Percentiles rank a stretch among this genome's conserved stretches.
phyloP scores from a whole-genome alignment of 176 grass and related monocot species.

The Aegilops longissima region DNA sequence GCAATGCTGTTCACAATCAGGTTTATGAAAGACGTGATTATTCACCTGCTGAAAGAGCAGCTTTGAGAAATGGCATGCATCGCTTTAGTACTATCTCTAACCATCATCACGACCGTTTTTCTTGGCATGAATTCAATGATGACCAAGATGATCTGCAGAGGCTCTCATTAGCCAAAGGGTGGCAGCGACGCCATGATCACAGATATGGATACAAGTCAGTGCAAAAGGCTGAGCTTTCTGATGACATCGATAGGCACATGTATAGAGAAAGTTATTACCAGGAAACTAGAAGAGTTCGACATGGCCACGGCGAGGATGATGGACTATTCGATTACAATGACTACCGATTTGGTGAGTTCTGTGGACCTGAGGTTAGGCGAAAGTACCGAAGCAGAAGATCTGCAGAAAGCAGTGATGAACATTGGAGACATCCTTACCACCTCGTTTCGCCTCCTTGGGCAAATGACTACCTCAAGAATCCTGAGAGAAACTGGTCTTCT shows the following conservation, averaged over 20 bases:
- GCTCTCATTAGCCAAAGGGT: constrained; percentile 31
- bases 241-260: constrained; percentile 22
- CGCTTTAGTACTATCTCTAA: constrained; percentile 20
- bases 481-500: constrained; percentile 41
- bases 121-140: constrained; percentile 32
- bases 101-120: background rate
- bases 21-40: constrained; percentile 21
- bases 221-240: constrained; percentile 35
- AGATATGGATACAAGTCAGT: constrained; percentile 15
- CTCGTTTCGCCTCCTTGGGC: constrained; percentile 12
- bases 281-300: constrained; percentile 32
- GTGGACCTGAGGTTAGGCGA: constrained; percentile 24
- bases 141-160: constrained; percentile 19
- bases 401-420: constrained; percentile 29
- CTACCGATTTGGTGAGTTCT: constrained; percentile 23
- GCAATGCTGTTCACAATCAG: constrained; percentile 16
- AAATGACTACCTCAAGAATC: constrained; percentile 16
- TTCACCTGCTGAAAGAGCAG: constrained; percentile 20
- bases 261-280: constrained; percentile 37
- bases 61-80: constrained; percentile 16
- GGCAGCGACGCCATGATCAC: constrained; percentile 4
- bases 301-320: constrained; percentile 18
- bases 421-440: constrained; percentile 35
- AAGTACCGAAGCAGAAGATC: constrained; percentile 31
- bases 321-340: constrained; percentile 30